These are phyloP conservation scores for Trichoderma breve DNA, from an alignment of 2,329 filamentous ascomycete genomes.

Conservation along the genomic window DNA sequence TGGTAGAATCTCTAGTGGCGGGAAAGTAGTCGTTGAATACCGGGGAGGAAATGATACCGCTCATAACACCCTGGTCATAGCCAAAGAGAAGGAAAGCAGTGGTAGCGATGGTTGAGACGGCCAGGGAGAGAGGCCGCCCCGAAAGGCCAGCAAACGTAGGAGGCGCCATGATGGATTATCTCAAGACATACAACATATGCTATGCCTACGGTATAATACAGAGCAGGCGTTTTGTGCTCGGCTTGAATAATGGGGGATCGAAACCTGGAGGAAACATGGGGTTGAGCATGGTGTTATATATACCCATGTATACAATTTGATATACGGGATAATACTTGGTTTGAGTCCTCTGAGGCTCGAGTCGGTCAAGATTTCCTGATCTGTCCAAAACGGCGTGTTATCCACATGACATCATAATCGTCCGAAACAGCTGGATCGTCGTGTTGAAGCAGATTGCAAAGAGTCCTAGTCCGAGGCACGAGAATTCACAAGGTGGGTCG, in stretches of 20 bases:
- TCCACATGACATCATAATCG: constrained; percentile 15
- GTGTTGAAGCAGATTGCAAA: constrained; percentile 1
- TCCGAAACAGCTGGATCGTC: not conserved
- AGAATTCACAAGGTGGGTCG: constrained; percentile 1
- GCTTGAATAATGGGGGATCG: not conserved
- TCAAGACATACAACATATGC: not conserved
- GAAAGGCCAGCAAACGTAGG: constrained; percentile 58
- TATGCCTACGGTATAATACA: not conserved
- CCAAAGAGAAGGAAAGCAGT: constrained; percentile 62
- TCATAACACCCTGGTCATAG: constrained; percentile 57
- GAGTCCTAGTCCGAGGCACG: not conserved
- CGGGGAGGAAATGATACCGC: constrained; percentile 50
- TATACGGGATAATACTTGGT: not conserved
- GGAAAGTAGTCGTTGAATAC: constrained; percentile 50
- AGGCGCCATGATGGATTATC: constrained; percentile 44
- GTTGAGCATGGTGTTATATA: not conserved
- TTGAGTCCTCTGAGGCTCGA: not conserved
- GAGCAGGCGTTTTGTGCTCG: not conserved
- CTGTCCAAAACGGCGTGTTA: not conserved
- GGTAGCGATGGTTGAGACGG: constrained; percentile 62
- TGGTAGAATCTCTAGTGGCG: constrained; percentile 43
- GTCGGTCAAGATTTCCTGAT: constrained; percentile 1
- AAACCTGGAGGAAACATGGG: not conserved
- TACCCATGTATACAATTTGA: not conserved
- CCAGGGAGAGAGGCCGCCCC: constrained; percentile 54